Evolutionary conservation across 2,329 filamentous ascomycete genomes (phyloP).

Genomic region (Colletotrichum tabaci): DNA sequence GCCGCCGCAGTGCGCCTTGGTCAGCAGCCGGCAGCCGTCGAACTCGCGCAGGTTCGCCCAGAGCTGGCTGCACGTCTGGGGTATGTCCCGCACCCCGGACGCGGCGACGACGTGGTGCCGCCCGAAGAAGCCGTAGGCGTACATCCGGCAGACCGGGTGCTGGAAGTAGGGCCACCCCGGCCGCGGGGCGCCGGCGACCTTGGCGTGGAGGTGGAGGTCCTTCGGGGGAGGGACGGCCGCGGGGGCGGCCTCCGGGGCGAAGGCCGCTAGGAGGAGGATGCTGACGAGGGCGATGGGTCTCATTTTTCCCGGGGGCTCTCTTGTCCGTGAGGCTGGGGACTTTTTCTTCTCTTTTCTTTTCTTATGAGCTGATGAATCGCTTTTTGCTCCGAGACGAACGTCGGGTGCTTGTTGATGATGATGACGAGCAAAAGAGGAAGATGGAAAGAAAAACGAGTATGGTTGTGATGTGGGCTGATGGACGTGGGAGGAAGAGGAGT

Average conservation of each 20-base stretch:
- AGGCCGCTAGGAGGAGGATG: neutral
- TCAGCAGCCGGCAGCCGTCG: neutral
- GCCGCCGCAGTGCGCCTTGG: neutral
- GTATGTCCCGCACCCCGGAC: neutral
- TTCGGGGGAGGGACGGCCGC: neutral
- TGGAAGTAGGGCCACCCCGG: neutral
- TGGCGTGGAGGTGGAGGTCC: neutral
- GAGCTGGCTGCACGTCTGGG: neutral
- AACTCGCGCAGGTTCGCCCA: neutral
- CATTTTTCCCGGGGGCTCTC: neutral
- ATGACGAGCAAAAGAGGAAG: too few relatives aligned
- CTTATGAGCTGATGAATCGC: neutral
- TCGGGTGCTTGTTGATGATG: too few relatives aligned
- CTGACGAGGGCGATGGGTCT: neutral
- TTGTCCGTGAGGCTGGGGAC: too few relatives aligned
- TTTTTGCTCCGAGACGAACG: too few relatives aligned
- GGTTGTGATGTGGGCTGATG: too few relatives aligned
- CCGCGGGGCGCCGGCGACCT: neutral
- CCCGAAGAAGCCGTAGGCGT: neutral
- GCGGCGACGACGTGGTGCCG: neutral
- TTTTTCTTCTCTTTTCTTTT: neutral
- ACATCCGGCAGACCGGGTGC: neutral
- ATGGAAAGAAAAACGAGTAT: too few relatives aligned
- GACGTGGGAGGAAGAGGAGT: too few relatives aligned
- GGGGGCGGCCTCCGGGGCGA: neutral